Evolutionary conservation across 345 rosid genomes (phyloP), one percentile per base, ranked within the genome.

Genomic region (rapeseed (Brassica napus)): DNA sequence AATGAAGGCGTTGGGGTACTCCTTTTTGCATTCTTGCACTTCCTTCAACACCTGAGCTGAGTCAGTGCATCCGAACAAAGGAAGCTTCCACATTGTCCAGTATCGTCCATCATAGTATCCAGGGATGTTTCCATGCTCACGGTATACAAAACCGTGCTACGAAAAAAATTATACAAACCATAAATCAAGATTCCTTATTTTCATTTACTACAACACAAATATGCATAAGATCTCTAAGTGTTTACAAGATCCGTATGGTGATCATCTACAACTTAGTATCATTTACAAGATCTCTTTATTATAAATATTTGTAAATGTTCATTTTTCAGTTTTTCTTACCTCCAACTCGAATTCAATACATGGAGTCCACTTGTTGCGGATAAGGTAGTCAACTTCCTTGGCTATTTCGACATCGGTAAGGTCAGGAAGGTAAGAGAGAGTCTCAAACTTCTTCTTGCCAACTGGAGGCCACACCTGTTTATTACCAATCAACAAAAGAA

Each of bases 51-150:
- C 88, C 63, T 87, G 88, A 0, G 80, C n/a, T 2, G 86, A 47
- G 72, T 86, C 89, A 0, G 77, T 86, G 84, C 87, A 86, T 24
- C 89, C 89, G 65, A 71, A 86, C 87, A 86, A 83, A 12, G 87
- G 86, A 21, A 87, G 78, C 88, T 83, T 87, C 85, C 89, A 87
- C 88, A 85, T 86, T 16, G 83, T 81, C 87, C 89, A 86, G 83
- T 83, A 86, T 0, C 87, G 32, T 23, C 89, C 89, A 61, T 86
- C 89, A 21, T 82, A 82, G 73, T 82, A 82, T 68, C 84, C 82
- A 4, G 84, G 82, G 0, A 73, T 42, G 76, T 15, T 82, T 6
- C 81, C 75, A 76, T 82, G 79, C 73, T 83, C 81, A 80, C 84
- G 84, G 85, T 68, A 42, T 35, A 83, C 81, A 58, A 72, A 85